Evolutionary conservation across 148 eudicot genomes (phyloP), one percentile per base, ranked within the genome.

Genomic region (Rheum nobile): DNA sequence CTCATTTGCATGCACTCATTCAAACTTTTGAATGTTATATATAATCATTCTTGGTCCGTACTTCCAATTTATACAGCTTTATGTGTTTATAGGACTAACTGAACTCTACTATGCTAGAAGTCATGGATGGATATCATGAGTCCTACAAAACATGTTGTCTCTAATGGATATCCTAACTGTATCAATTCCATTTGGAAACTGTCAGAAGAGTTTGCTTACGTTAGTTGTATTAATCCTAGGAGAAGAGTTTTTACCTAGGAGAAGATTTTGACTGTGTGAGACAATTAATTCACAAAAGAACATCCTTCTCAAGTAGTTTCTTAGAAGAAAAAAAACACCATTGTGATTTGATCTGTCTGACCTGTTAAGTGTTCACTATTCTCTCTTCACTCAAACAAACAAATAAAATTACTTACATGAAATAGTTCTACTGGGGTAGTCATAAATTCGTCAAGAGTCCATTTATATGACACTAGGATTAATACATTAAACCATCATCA

Each of bases 111-210:
- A 96, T 77, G 99, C 99, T 26, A 97, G 99, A 34, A 96, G 99
- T 77, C 99, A 96, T 67, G 99, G 99, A 92, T 96, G 99, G 99
- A 96, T 79, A 92, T 96, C 38, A 85, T 90, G 90, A 86, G 96
- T 75, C 97, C 94, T 63, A 87, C 80, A 79, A 77, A n/a, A 44
- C 74, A 75, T 42, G 79, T 89, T 11, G 57, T 46, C 71, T 78
- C 84, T 65, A 79, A 42, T 75, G 93, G 82, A 21, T 86, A 86
- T 78, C 82, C 83, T 65, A 86, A 90, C 77, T 86, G 89, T 77
- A 85, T 90, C 59, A 84, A 84, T 77, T 77, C 91, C 37, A 87
- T 85, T 73, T n/a, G n/a, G n/a, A n/a, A n/a, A n/a, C n/a, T n/a
- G n/a, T n/a, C n/a, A n/a, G n/a, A n/a, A n/a, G n/a, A n/a, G n/a